Evolutionary conservation across 2,329 filamentous ascomycete genomes (phyloP), one percentile per base, ranked within the genome.

Genomic region (Amphichorda felina): DNA sequence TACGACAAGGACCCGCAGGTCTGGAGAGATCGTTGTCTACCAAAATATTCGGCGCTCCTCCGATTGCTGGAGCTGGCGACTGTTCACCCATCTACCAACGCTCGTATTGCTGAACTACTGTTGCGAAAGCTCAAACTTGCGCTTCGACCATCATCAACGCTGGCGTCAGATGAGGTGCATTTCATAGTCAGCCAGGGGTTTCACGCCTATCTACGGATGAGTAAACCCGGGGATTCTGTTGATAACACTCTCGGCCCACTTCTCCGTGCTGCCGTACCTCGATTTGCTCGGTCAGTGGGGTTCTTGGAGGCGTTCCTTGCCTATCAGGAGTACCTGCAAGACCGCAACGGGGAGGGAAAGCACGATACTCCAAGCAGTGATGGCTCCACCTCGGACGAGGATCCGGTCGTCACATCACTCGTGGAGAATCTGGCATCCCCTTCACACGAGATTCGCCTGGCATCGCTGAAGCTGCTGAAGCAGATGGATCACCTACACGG

Each of bases 141-240:
- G 0, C 58, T 85, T 30, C 64, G 72, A 15, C 74, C 76, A 7
- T 74, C 73, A 2, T 70, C 70, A 5, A 66, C 68, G 9, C 56
- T 75, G 35, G 65, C 68, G 2, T 74, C 72, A 3, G 70, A 79
- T 41, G 71, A 79, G 49, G 72, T 75, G n/a, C 68, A 74, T 25
- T 86, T 91, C 44, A 82, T 84, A 34, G 68, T 80, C 38, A 82
- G 81, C 8, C 77, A 78, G 44, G 84, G 82, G 0, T 85, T 91
- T 48, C 74, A 73, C 39, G 73, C 79, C 4, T 84, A 87, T 45
- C 64, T 85, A 18, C 66, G 72, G 33, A 75, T 84, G 66, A 75
- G 69, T 35, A 69, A 66, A 40, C 64, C 68, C 4, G 62, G 72
- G n/a, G 69, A 64, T 2, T 63, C 69, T 10, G 54, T 79, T 5